Conservation (phyloP, 2,329 filamentous ascomycete species). For the Fusarium cicatricum region DNA sequence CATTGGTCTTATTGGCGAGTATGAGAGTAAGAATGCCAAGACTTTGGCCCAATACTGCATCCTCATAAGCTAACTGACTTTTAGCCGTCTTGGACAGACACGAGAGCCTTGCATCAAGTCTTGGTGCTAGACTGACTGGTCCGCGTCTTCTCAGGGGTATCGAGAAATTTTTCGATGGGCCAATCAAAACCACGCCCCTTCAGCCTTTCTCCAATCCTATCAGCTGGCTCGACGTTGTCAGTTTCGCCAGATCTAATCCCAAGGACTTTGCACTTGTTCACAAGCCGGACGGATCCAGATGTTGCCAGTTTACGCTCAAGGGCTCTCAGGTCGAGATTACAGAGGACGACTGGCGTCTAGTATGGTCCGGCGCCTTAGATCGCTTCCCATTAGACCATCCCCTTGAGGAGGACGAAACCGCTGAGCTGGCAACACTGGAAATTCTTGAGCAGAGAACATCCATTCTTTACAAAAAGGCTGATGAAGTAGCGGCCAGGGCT, state of each 20-base stretch:
- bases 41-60: not conserved
- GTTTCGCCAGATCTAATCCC: slow-evolving; percentile 82
- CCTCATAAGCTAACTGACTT: slow-evolving; percentile 28
- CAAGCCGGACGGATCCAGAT: slow-evolving; percentile 71
- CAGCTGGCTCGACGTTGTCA: slow-evolving; percentile 86
- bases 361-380: slow-evolving; percentile 83
- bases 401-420: slow-evolving; percentile 85
- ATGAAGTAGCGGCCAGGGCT: slow-evolving; percentile 70
- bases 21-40: slow-evolving; percentile 64
- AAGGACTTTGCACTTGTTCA: slow-evolving; percentile 79
- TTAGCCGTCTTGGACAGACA: slow-evolving; percentile 80
- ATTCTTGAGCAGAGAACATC: slow-evolving; percentile 82
- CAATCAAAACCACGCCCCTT: slow-evolving; percentile 65
- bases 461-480: slow-evolving; percentile 80
- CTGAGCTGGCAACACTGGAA: slow-evolving; percentile 83
- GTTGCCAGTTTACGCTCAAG: slow-evolving; percentile 84
- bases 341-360: slow-evolving; percentile 87
- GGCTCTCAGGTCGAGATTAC: slow-evolving; percentile 84
- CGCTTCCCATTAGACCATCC: slow-evolving; percentile 80
- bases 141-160: slow-evolving; percentile 87
- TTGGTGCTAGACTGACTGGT: slow-evolving; percentile 83
- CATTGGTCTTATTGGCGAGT: slow-evolving; percentile 76
- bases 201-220: slow-evolving; percentile 69
- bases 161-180: slow-evolving; percentile 84
- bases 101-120: slow-evolving; percentile 85